These are phyloP conservation scores for Gardenia jasminoides DNA, from an alignment of 257 asterid species.

Conservation along the genomic window DNA sequence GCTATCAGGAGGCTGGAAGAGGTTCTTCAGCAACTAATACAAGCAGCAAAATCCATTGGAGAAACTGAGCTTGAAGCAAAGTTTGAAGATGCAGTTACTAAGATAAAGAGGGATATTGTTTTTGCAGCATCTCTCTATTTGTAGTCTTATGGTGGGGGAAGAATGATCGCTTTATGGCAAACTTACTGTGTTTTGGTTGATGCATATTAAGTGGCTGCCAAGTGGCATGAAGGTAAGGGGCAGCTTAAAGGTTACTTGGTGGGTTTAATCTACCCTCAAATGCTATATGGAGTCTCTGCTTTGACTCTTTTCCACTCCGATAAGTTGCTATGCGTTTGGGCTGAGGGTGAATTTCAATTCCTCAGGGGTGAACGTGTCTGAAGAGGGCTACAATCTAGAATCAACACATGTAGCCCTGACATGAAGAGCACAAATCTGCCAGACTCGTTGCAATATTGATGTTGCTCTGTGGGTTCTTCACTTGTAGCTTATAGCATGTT, in stretches of 20 bases:
- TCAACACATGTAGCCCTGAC: neutral
- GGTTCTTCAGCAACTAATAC: constrained; percentile 91
- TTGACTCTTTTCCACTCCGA: neutral
- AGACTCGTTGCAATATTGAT: neutral
- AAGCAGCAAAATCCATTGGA: constrained; percentile 88
- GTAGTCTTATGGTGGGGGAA: constrained; percentile 25
- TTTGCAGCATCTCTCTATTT: constrained; percentile 95
- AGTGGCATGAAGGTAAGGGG: neutral
- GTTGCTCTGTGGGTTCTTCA: neutral
- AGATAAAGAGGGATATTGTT: constrained; percentile 96
- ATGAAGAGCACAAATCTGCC: neutral
- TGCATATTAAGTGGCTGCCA: neutral
- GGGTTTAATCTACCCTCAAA: neutral
- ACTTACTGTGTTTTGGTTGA: neutral
- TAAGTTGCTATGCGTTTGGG: too few relatives aligned
- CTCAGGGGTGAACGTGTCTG: neutral
- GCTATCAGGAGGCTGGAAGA: constrained; percentile 97
- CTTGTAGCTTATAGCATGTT: neutral
- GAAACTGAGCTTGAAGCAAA: constrained; percentile 79
- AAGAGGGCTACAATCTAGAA: neutral
- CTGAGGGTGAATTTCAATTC: neutral
- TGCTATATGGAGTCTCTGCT: neutral
- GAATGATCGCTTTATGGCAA: neutral
- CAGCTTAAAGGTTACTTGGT: neutral
- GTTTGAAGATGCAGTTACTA: constrained; percentile 87